These are phyloP conservation scores for Ilyonectria mors-panacis DNA, from an alignment of 2,329 filamentous ascomycete species.

Conservation along the genomic window DNA sequence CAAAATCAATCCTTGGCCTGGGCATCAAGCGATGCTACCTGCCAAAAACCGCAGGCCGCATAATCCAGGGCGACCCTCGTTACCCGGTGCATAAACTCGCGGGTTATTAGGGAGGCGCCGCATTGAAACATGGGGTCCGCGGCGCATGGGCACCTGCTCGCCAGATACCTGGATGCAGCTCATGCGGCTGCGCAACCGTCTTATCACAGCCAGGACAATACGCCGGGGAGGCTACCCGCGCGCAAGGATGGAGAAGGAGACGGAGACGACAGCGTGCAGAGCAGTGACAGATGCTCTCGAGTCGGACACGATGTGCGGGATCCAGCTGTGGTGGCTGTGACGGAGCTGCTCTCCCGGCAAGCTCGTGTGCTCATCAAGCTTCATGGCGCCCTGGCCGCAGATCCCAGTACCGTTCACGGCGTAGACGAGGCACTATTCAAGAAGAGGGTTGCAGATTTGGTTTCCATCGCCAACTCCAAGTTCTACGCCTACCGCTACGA, in stretches of 20 bases:
- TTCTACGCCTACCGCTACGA: slow-evolving; percentile 80
- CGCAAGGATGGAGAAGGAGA: not conserved
- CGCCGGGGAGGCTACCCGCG: not conserved
- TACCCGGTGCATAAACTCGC: slow-evolving; percentile 10
- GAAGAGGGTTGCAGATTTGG: slow-evolving; percentile 68
- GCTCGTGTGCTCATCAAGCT: slow-evolving; percentile 44
- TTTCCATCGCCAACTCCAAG: slow-evolving; percentile 73
- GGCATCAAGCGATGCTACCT: not conserved
- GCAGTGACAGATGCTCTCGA: not conserved
- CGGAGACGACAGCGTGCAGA: not conserved
- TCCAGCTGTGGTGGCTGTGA: slow-evolving; percentile 39
- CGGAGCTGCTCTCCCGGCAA: slow-evolving; percentile 50
- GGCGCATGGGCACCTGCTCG: slow-evolving; percentile 40
- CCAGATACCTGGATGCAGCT: slow-evolving; percentile 45
- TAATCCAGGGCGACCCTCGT: slow-evolving; percentile 8
- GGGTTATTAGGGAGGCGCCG: not conserved
- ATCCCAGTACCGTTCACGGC: not conserved
- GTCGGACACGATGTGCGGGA: slow-evolving; percentile 19
- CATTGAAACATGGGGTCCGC: slow-evolving; percentile 39
- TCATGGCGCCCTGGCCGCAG: slow-evolving; percentile 33
- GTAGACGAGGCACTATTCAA: slow-evolving; percentile 49
- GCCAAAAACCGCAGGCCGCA: not conserved
- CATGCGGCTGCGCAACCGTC: slow-evolving; percentile 31
- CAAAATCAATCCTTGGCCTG: not conserved
- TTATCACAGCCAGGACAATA: not conserved